phyloP scores from a whole-genome alignment of 2,329 filamentous ascomycete species.

The Cladosporium austrohemisphaericum region DNA sequence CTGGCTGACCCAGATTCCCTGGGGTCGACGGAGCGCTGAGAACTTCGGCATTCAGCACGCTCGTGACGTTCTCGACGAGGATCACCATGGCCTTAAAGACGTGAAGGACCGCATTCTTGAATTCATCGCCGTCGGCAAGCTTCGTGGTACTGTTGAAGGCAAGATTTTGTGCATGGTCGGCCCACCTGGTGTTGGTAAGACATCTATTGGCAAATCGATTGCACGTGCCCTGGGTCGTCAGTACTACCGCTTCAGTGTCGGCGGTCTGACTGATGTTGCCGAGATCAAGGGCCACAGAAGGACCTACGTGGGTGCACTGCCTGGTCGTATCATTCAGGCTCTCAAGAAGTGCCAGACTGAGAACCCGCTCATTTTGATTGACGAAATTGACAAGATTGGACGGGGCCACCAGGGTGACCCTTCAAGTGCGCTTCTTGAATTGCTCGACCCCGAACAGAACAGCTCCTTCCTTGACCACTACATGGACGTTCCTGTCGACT shows the following conservation, averaged over 20 bases:
- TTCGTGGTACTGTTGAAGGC: slow-evolving; percentile 93
- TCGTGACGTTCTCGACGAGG: slow-evolving; percentile 85
- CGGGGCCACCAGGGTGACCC: slow-evolving; percentile 95
- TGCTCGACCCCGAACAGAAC: slow-evolving; percentile 96
- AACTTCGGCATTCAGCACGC: slow-evolving; percentile 95
- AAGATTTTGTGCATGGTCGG: slow-evolving; percentile 98
- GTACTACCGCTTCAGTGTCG: slow-evolving; percentile 98
- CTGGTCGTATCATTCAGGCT: slow-evolving; percentile 94
- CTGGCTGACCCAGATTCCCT: slow-evolving; percentile 97
- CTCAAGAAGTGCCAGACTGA: slow-evolving; percentile 99
- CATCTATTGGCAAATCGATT: slow-evolving; percentile 97
- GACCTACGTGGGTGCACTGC: slow-evolving; percentile 93
- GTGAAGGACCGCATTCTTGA: slow-evolving; percentile 98
- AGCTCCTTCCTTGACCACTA: slow-evolving; percentile 97
- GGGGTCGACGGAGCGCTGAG: slow-evolving; percentile 91
- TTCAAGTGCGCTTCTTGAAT: slow-evolving; percentile 84
- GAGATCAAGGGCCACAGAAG: slow-evolving; percentile 97
- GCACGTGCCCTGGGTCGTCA: slow-evolving; percentile 89
- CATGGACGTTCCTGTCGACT: slow-evolving; percentile 94
- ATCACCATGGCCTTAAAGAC: slow-evolving; percentile 94
- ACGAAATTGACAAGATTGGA: slow-evolving; percentile 97
- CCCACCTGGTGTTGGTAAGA: slow-evolving; percentile 96
- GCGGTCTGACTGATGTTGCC: slow-evolving; percentile 92
- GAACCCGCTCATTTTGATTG: slow-evolving; percentile 92
- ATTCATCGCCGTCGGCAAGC: slow-evolving; percentile 96